A percentile compares a stretch with the other conserved stretches of the same genome.
These are phyloP conservation scores for Stephania cephalantha DNA, from an alignment of 164 flowering plant species.

Conservation along the genomic window DNA sequence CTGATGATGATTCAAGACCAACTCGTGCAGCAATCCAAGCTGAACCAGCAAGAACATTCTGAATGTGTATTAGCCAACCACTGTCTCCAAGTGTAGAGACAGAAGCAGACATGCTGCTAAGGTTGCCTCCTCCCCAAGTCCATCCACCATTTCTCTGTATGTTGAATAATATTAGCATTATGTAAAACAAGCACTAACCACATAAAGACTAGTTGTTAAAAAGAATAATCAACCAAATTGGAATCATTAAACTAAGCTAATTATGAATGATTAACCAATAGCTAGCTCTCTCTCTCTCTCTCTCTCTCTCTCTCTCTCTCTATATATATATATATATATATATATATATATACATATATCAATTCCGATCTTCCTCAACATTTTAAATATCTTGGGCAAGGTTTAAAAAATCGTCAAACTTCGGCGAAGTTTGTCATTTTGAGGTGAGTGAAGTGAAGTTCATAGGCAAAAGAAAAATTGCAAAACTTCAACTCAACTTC, in stretches of 20 bases:
- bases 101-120: slow-evolving; percentile 99
- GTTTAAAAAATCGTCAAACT: too few relatives aligned
- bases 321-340: too few relatives aligned
- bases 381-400: too few relatives aligned
- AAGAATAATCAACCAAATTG: not conserved
- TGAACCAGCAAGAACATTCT: slow-evolving; percentile 89
- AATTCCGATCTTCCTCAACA: not conserved
- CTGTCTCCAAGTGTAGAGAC: slow-evolving; percentile 96
- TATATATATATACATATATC: too few relatives aligned
- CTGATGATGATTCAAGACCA: slow-evolving; percentile 83
- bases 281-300: not conserved
- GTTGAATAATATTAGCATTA: slow-evolving; percentile 3
- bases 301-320: too few relatives aligned
- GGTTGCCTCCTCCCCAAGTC: slow-evolving; percentile 98
- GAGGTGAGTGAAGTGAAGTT: too few relatives aligned
- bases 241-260: not conserved
- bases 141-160: slow-evolving; percentile 94
- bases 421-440: too few relatives aligned
- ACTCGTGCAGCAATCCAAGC: slow-evolving; percentile 99
- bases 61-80: slow-evolving; percentile 97
- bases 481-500: too few relatives aligned
- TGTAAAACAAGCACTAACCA: slow-evolving; percentile 5
- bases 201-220: not conserved
- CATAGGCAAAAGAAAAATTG: too few relatives aligned
- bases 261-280: not conserved